phyloP scores from a whole-genome alignment of 169 alveolate genomes.

The Miamiensis avidus region DNA sequence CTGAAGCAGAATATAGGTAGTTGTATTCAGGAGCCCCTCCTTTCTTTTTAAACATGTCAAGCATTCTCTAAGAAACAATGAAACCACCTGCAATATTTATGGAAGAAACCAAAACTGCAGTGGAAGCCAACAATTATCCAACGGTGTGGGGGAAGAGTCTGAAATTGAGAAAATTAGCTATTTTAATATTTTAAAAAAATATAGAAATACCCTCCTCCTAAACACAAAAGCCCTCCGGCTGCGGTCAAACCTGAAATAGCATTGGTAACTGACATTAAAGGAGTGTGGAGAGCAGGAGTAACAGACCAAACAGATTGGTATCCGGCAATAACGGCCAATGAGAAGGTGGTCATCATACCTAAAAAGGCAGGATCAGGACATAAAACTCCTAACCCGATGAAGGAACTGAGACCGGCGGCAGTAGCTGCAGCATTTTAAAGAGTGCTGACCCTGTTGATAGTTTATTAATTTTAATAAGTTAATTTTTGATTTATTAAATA shows the following conservation, averaged over 20 bases:
- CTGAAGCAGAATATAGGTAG: conserved; percentile 39
- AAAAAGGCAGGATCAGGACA: conserved; percentile 33
- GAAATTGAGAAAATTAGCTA: neutral
- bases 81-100: conserved; percentile 90
- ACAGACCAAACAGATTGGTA: conserved; percentile 89
- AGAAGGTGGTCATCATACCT: conserved; percentile 45
- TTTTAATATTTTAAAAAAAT: too few species aligned
- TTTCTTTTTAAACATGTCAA: conserved; percentile 87
- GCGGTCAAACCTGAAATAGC: conserved; percentile 91
- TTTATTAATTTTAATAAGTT: too few species aligned
- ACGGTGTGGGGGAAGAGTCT: conserved; percentile 28
- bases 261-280: conserved; percentile 92
- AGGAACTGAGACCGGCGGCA: neutral
- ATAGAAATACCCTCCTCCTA: conserved; percentile 41
- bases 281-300: conserved; percentile 93
- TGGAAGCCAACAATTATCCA: conserved; percentile 45
- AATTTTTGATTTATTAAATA: too few species aligned
- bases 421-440: conserved; percentile 8
- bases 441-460: too few species aligned
- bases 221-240: conserved; percentile 85
- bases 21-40: conserved; percentile 51
- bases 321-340: conserved; percentile 87
- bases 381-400: conserved; percentile 24
- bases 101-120: conserved; percentile 62
- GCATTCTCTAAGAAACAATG: conserved; percentile 92